A percentile compares a stretch with the other conserved stretches of the same genome.
Conservation (phyloP, 768 basidiomycete species). For the Auriscalpium orientale region DNA sequence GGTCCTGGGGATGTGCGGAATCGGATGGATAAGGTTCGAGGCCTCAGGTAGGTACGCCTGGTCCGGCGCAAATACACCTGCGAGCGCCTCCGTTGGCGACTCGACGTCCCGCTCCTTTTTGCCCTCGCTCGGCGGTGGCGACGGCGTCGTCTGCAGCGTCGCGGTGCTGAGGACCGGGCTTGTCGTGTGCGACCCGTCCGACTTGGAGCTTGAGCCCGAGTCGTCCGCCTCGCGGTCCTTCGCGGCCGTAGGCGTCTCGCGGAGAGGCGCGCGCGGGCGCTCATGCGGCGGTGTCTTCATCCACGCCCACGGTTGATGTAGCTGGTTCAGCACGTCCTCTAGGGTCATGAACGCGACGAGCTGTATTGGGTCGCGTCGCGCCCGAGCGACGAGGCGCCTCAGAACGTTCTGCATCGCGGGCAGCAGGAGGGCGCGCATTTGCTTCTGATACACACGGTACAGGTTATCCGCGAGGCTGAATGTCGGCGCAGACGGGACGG, state of each 20-base stretch:
- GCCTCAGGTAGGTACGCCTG: slow-evolving; percentile 55
- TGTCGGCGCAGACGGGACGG: slow-evolving; percentile 50
- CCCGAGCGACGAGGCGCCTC: slow-evolving; percentile 57
- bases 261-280: slow-evolving; percentile 1
- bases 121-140: slow-evolving; percentile 49
- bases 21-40: slow-evolving; percentile 53
- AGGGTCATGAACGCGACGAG: slow-evolving; percentile 46
- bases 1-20: slow-evolving; percentile 65
- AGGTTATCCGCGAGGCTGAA: slow-evolving; percentile 58
- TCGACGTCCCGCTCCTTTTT: slow-evolving; percentile 27
- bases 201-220: slow-evolving; percentile 41
- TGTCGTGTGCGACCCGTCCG: slow-evolving; percentile 50
- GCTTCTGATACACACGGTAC: slow-evolving; percentile 48
- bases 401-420: slow-evolving; percentile 68
- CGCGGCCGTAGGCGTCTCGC: slow-evolving; percentile 1
- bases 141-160: slow-evolving; percentile 73
- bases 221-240: slow-evolving; percentile 33
- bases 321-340: slow-evolving; percentile 51
- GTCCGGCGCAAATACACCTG: slow-evolving; percentile 29
- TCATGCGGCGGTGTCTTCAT: slow-evolving; percentile 59
- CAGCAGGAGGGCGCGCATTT: slow-evolving; percentile 50
- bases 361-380: slow-evolving; percentile 48
- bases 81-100: slow-evolving; percentile 18
- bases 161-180: slow-evolving; percentile 70
- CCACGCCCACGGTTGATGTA: slow-evolving; percentile 60